A percentile compares a stretch with the other conserved stretches of the same genome.
These are phyloP conservation scores for Solanum ossicruentum DNA, from an alignment of 257 asterid species.

Conservation along the genomic window DNA sequence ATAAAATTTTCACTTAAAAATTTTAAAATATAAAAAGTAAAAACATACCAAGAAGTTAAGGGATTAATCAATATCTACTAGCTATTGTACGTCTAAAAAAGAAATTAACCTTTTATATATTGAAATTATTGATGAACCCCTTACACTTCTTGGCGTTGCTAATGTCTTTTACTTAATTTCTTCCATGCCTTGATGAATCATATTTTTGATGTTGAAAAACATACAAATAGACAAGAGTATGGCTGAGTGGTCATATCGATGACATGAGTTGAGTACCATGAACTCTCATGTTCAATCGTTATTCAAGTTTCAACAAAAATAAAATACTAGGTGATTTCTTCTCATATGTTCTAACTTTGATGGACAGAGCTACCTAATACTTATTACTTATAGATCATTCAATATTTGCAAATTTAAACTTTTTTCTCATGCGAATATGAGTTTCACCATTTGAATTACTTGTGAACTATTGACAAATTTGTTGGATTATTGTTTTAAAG, in stretches of 20 bases:
- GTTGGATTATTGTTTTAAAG: background rate
- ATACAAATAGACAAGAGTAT: background rate
- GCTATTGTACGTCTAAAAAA: background rate
- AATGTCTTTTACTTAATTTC: background rate
- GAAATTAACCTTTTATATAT: background rate
- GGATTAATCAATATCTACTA: background rate
- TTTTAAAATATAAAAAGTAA: background rate
- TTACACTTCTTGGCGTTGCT: no score
- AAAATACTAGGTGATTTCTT: background rate
- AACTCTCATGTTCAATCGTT: background rate
- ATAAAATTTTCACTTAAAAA: background rate
- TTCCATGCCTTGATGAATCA: background rate
- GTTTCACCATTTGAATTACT: background rate
- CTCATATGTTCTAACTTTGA: no score
- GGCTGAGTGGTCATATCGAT: background rate
- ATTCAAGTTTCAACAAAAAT: background rate
- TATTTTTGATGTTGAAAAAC: background rate
- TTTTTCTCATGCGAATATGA: background rate
- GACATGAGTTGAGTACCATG: background rate
- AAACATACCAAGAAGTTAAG: background rate
- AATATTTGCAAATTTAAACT: background rate
- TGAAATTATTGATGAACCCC: background rate
- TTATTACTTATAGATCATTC: background rate
- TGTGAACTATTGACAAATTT: background rate
- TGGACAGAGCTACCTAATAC: background rate